Percentiles rank a stretch among this genome's conserved stretches.
phyloP scores from a whole-genome alignment of 2,329 filamentous ascomycete genomes.

The Fusarium chlamydosporum region DNA sequence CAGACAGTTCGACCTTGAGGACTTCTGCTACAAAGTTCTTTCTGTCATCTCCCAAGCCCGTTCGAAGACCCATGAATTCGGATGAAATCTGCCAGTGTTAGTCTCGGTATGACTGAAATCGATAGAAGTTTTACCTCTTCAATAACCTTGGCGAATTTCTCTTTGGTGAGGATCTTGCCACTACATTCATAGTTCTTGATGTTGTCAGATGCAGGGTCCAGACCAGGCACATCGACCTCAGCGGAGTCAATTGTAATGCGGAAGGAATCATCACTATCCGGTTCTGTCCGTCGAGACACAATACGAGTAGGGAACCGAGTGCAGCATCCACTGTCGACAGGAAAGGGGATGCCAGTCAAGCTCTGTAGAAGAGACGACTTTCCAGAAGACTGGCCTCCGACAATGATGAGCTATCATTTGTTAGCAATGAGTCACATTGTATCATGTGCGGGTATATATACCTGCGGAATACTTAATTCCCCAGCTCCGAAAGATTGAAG shows the following conservation, averaged over 20 bases:
- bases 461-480: conserved; percentile 55
- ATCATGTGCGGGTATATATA: conserved; percentile 15
- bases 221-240: conserved; percentile 42
- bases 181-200: conserved; percentile 44
- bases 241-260: conserved; percentile 53
- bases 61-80: conserved; percentile 52
- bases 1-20: conserved; percentile 57
- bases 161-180: conserved; percentile 47
- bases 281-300: conserved; percentile 54
- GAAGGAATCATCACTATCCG: conserved; percentile 49
- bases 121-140: conserved; percentile 46
- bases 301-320: conserved; percentile 58
- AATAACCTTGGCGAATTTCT: conserved; percentile 52
- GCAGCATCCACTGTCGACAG: conserved; percentile 52
- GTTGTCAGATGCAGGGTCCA: conserved; percentile 38
- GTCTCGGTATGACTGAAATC: not conserved
- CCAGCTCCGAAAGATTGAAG: conserved; percentile 53
- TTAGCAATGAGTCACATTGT: not conserved
- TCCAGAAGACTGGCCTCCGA: conserved; percentile 56
- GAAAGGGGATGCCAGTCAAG: conserved; percentile 57
- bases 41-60: conserved; percentile 37
- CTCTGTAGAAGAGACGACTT: conserved; percentile 58
- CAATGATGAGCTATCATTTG: conserved; percentile 53
- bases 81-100: conserved; percentile 47
- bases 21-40: conserved; percentile 58